Percentiles rank a stretch among this genome's conserved stretches.
Evolutionary conservation across 176 grass and related monocot species (phyloP).

Genomic region (Oryza brachyantha): DNA sequence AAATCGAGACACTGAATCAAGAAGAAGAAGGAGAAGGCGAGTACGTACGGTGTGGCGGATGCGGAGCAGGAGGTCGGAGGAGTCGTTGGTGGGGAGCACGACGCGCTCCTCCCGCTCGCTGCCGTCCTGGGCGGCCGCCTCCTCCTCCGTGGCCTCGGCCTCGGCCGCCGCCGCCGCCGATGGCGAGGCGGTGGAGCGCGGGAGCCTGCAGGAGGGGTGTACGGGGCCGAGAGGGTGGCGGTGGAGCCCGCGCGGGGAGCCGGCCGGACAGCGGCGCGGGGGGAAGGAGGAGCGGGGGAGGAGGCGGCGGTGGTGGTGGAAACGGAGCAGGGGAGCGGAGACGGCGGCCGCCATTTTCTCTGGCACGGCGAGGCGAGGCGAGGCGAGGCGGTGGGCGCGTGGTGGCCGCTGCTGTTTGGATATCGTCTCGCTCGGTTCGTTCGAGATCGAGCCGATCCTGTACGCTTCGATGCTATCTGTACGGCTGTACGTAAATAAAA

Average conservation of each 20-base stretch:
- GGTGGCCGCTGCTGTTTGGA: not conserved
- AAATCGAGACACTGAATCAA: not conserved
- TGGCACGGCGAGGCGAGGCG: not conserved
- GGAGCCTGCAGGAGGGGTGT: not conserved
- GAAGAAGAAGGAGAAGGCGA: not conserved
- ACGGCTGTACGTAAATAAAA: too few species aligned
- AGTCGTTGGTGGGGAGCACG: conserved; percentile 84
- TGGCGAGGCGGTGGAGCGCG: not conserved
- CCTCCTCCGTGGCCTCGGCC: not conserved
- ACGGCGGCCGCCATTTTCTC: not conserved
- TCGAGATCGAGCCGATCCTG: too few species aligned
- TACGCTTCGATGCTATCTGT: too few species aligned
- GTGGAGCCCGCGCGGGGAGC: not conserved
- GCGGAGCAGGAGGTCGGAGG: conserved; percentile 67
- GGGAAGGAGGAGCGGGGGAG: not conserved
- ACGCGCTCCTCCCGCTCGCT: conserved; percentile 43
- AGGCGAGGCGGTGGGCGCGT: not conserved
- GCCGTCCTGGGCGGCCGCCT: not conserved
- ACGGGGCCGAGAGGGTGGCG: not conserved
- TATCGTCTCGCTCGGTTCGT: not conserved
- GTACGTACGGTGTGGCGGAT: conserved; percentile 79
- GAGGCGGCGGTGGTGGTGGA: not conserved
- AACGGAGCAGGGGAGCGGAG: not conserved
- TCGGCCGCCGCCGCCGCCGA: not conserved
- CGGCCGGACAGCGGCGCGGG: not conserved